Percentiles rank a stretch among this genome's conserved stretches.
phyloP scores from a whole-genome alignment of 192 early-diverging fungal genomes.

The Umbelopsis sp. region DNA sequence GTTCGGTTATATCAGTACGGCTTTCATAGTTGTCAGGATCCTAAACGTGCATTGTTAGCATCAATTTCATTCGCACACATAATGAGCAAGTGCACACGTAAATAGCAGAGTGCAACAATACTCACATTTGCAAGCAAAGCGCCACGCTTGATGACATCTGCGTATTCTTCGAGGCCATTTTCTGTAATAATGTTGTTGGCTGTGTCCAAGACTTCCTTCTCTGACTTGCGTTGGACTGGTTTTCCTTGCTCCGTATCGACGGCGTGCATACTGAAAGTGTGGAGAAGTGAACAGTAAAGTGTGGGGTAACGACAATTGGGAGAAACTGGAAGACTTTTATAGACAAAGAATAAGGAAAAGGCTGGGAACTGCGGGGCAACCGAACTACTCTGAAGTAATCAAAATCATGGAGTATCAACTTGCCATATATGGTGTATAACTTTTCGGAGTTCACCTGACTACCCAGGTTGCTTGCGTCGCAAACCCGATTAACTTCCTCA shows the following conservation, averaged over 20 bases:
- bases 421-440: constrained; percentile 20
- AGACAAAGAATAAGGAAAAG: background rate
- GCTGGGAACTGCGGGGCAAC: no score
- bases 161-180: constrained; percentile 14
- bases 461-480: background rate
- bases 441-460: constrained; percentile 9
- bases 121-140: constrained; percentile 11
- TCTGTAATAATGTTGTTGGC: background rate
- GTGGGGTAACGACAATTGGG: background rate
- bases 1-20: constrained; percentile 5
- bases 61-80: background rate
- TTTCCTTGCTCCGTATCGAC: constrained; percentile 11
- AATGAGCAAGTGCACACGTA: background rate
- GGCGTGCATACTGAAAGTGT: constrained; percentile 7
- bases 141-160: constrained; percentile 11
- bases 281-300: constrained; percentile 1
- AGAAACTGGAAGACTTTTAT: constrained; percentile 1
- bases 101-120: no score
- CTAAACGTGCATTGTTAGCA: background rate
- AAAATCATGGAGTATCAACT: background rate
- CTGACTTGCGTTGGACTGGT: background rate
- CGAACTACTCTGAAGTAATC: no score
- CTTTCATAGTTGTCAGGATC: constrained; percentile 14
- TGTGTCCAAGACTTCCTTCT: constrained; percentile 10
- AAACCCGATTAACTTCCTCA: constrained; percentile 7